Percentiles rank a stretch among this genome's conserved stretches.
Evolutionary conservation across 2,329 filamentous ascomycete genomes (phyloP).

Genomic region (Aplosporella prunicola): DNA sequence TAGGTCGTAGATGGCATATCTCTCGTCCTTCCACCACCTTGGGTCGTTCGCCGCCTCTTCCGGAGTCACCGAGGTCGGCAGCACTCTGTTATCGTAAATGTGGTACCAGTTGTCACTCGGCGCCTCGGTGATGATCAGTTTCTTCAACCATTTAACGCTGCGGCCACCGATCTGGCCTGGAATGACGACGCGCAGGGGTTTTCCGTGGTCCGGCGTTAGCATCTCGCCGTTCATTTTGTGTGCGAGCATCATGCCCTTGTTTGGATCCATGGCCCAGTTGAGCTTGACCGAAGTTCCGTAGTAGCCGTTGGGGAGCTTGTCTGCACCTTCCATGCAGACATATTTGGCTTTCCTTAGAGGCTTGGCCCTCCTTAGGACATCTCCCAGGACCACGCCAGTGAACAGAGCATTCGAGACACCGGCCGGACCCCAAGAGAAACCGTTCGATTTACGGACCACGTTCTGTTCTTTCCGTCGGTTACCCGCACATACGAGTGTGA

Average conservation of each 20-base stretch:
- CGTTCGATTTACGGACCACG: constrained; percentile 78
- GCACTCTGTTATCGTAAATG: constrained; percentile 82
- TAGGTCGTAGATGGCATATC: constrained; percentile 87
- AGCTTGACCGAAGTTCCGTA: constrained; percentile 85
- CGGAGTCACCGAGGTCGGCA: constrained; percentile 78
- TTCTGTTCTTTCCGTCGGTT: constrained; percentile 93
- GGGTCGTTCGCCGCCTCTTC: constrained; percentile 66
- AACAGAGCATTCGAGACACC: constrained; percentile 81
- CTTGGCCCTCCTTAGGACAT: constrained; percentile 58
- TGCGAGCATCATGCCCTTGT: constrained; percentile 75
- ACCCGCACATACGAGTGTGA: constrained; percentile 85
- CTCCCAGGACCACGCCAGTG: constrained; percentile 69
- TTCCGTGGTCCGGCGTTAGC: constrained; percentile 75
- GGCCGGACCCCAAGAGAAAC: constrained; percentile 87
- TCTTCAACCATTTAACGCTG: constrained; percentile 88
- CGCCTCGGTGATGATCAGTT: constrained; percentile 63
- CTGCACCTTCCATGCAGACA: constrained; percentile 85
- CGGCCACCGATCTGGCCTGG: constrained; percentile 87
- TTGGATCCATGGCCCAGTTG: constrained; percentile 77
- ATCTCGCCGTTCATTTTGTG: constrained; percentile 84
- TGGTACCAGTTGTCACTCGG: constrained; percentile 95
- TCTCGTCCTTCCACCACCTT: constrained; percentile 77
- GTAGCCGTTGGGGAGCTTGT: constrained; percentile 77
- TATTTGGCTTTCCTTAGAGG: constrained; percentile 65
- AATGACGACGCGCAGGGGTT: constrained; percentile 71